A percentile compares a stretch with the other conserved stretches of the same genome.
These are phyloP conservation scores for Amaranthus cruentus DNA, from an alignment of 148 eudicot genomes.

Conservation along the genomic window DNA sequence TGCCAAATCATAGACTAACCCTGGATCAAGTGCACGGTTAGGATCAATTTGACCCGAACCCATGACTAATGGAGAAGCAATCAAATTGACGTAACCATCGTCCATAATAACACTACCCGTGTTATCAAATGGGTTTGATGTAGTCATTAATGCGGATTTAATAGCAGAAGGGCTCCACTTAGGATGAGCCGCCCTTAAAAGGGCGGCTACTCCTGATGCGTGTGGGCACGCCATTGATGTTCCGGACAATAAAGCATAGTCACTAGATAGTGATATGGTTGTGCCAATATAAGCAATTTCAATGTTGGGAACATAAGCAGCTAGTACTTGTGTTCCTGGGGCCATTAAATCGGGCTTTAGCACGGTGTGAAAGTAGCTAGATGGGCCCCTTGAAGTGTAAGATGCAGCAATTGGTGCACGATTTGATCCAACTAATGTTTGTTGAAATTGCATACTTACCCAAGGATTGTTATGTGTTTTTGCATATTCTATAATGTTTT, in stretches of 20 bases:
- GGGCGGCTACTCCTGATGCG: conserved; percentile 36
- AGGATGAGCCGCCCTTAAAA: conserved; percentile 34
- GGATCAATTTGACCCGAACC: conserved; percentile 42
- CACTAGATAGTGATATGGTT: conserved; percentile 25
- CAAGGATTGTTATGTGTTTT: not conserved
- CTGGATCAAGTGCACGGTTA: conserved; percentile 40
- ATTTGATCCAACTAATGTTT: conserved; percentile 30
- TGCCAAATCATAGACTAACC: conserved; percentile 31
- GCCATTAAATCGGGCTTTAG: conserved; percentile 40
- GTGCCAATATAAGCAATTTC: conserved; percentile 28
- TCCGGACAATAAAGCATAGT: conserved; percentile 28
- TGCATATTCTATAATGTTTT: conserved; percentile 16
- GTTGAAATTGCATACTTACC: conserved; percentile 30
- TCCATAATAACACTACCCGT: conserved; percentile 25
- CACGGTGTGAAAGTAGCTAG: conserved; percentile 21
- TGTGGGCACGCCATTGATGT: conserved; percentile 48
- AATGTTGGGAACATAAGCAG: conserved; percentile 27
- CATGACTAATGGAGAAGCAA: conserved; percentile 39
- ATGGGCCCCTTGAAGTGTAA: conserved; percentile 37
- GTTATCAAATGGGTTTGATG: conserved; percentile 35
- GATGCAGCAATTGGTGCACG: conserved; percentile 29
- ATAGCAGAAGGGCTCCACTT: conserved; percentile 36
- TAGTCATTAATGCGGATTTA: conserved; percentile 42
- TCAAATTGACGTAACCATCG: not conserved
- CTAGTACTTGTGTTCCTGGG: conserved; percentile 32